These are phyloP conservation scores for Suillus spraguei DNA, from an alignment of 768 basidiomycete genomes.

Conservation along the genomic window DNA sequence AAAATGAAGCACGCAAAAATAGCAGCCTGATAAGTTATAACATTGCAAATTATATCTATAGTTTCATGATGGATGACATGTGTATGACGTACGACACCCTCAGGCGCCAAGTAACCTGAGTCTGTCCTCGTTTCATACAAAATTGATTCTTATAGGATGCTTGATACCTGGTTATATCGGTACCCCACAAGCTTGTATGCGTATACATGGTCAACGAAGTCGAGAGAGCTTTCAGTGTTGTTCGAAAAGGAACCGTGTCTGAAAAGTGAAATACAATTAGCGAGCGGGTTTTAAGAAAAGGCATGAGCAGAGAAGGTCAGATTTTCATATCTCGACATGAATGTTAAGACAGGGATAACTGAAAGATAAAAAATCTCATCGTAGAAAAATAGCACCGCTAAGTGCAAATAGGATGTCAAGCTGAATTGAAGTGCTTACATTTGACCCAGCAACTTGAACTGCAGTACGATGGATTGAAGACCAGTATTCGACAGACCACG, in stretches of 20 bases:
- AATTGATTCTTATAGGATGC: too few relatives aligned
- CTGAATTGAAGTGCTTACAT: neutral
- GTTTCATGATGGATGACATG: neutral
- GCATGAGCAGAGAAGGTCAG: slow-evolving; percentile 10
- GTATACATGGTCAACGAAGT: neutral
- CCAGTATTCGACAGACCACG: neutral
- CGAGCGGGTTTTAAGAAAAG: neutral
- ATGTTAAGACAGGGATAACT: slow-evolving; percentile 36
- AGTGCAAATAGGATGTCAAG: neutral
- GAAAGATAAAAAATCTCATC: slow-evolving; percentile 26
- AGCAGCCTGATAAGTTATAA: neutral
- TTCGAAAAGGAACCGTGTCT: neutral
- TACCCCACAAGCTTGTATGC: neutral
- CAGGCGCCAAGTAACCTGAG: neutral
- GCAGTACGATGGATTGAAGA: neutral
- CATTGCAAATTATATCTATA: neutral
- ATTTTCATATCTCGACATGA: slow-evolving; percentile 25
- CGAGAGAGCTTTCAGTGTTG: neutral
- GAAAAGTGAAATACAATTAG: neutral
- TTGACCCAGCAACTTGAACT: neutral
- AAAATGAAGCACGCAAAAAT: neutral
- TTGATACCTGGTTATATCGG: neutral
- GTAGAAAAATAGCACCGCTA: neutral
- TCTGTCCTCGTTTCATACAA: neutral
- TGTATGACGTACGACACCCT: neutral